Conservation (phyloP, 2,329 filamentous ascomycete genomes). For the Diaporthe sp. region DNA sequence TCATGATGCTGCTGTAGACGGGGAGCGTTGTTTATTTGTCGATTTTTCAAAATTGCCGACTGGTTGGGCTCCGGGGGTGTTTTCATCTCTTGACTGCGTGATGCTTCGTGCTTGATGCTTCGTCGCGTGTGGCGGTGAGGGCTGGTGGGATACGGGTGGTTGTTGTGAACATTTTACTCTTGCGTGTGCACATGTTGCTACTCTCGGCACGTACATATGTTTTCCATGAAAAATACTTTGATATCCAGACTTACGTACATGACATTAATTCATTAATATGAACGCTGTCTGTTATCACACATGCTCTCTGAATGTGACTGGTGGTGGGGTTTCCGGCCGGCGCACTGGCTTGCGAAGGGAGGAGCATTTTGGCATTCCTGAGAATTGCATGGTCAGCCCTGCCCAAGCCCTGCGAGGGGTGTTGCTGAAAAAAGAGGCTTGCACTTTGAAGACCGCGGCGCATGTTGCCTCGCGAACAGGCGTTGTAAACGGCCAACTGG, state of each 20-base stretch:
- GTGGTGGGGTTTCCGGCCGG: no score
- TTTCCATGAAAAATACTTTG: conserved; percentile 20
- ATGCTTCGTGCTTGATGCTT: conserved; percentile 26
- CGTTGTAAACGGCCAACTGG: no score
- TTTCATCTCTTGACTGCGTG: conserved; percentile 1
- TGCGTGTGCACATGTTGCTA: conserved; percentile 19
- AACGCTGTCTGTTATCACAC: conserved; percentile 23
- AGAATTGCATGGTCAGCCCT: background rate
- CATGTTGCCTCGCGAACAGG: background rate
- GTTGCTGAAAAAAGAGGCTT: no score
- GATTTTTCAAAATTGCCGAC: background rate
- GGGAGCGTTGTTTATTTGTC: background rate
- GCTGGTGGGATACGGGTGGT: background rate
- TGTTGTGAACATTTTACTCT: background rate
- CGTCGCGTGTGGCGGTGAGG: background rate
- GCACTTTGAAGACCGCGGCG: background rate
- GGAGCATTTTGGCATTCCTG: background rate
- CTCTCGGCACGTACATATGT: conserved; percentile 16
- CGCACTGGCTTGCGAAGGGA: background rate
- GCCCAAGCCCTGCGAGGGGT: background rate
- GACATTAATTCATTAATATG: conserved; percentile 34
- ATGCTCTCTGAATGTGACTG: background rate
- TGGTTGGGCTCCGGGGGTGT: background rate
- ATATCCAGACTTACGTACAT: conserved; percentile 34
- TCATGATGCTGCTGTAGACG: conserved; percentile 39